Conservation (phyloP, 257 asterid genomes). For the Capsicum baccatum region DNA sequence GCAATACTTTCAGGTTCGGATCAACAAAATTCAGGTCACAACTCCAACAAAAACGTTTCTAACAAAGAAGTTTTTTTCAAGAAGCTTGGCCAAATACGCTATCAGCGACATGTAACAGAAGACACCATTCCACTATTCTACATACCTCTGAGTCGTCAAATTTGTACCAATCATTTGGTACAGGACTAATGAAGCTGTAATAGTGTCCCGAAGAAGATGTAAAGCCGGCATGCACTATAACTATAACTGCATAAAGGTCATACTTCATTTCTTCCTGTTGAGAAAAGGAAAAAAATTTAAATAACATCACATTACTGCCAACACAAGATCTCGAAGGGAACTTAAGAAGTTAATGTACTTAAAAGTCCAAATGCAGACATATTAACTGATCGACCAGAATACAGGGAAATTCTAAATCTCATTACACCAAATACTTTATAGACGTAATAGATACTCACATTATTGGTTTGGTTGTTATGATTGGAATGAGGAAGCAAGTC, state of each 20-base stretch:
- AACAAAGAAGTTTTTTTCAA: too few relatives aligned
- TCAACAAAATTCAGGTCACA: too few relatives aligned
- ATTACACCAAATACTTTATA: too few relatives aligned
- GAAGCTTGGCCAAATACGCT: too few relatives aligned
- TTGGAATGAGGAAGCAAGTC: slow-evolving; percentile 63
- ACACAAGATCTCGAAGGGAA: background rate
- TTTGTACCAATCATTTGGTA: slow-evolving; percentile 66
- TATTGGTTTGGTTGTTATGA: slow-evolving; percentile 27
- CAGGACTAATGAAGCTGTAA: slow-evolving; percentile 53
- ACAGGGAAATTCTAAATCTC: too few relatives aligned
- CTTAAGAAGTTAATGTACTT: background rate
- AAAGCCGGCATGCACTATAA: slow-evolving; percentile 70
- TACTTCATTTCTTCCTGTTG: slow-evolving; percentile 69
- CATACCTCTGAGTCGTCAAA: slow-evolving; percentile 75
- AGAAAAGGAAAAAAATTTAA: background rate
- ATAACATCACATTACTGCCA: background rate
- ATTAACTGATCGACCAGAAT: background rate
- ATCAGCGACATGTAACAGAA: background rate
- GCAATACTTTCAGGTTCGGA: too few relatives aligned
- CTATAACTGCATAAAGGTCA: slow-evolving; percentile 62
- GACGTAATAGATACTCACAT: slow-evolving; percentile 45
- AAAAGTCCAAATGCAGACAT: background rate
- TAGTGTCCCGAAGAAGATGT: slow-evolving; percentile 80
- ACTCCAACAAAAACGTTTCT: too few relatives aligned
- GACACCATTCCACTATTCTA: background rate